phyloP scores from a whole-genome alignment of 2,329 filamentous ascomycete genomes.

The Stagonosporopsis tanaceti region DNA sequence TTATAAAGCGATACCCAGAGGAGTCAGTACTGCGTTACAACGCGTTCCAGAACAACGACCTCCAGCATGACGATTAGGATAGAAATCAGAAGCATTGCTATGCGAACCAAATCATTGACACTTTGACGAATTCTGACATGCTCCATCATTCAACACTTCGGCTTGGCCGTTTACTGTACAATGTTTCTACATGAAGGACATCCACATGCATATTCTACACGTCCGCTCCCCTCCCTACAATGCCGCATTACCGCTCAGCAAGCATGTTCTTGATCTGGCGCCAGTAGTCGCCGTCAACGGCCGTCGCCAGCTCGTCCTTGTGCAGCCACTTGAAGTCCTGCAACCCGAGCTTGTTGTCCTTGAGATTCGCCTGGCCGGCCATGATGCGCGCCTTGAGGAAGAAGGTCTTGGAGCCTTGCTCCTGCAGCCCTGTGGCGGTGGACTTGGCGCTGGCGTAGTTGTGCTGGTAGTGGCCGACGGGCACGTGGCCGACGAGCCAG shows the following conservation, averaged over 20 bases:
- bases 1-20: slow-evolving; percentile 16
- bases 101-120: not conserved
- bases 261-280: slow-evolving; percentile 82
- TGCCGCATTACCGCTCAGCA: slow-evolving; percentile 69
- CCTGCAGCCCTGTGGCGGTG: slow-evolving; percentile 41
- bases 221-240: not conserved
- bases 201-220: slow-evolving; percentile 17
- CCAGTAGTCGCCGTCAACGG: slow-evolving; percentile 75
- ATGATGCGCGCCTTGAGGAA: slow-evolving; percentile 97
- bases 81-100: slow-evolving; percentile 4
- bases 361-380: slow-evolving; percentile 89
- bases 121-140: slow-evolving; percentile 9
- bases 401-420: slow-evolving; percentile 82
- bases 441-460: slow-evolving; percentile 56
- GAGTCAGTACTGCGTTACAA: not conserved
- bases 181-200: slow-evolving; percentile 14
- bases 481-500: slow-evolving; percentile 92
- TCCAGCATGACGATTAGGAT: not conserved
- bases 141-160: not conserved
- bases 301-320: slow-evolving; percentile 81
- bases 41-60: not conserved
- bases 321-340: slow-evolving; percentile 91
- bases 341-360: slow-evolving; percentile 74
- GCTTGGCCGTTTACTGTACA: slow-evolving; percentile 11
- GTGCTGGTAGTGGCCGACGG: slow-evolving; percentile 79